Evolutionary conservation across 2,329 filamentous ascomycete genomes (phyloP), one percentile per base, ranked within the genome.

Genomic region (Decorospora gaudefroyi): DNA sequence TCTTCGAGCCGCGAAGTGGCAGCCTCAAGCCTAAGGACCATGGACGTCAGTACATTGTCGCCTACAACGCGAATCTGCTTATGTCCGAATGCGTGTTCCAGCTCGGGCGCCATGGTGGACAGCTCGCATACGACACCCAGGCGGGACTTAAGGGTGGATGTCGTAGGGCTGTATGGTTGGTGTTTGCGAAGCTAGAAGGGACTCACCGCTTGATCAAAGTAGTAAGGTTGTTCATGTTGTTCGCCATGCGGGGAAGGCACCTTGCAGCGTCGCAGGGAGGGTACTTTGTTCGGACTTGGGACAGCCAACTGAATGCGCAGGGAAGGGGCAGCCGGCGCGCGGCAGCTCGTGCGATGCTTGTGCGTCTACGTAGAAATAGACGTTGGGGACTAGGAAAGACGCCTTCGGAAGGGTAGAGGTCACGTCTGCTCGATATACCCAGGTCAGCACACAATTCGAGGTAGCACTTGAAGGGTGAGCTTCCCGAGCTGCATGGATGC

Each of bases 151-250:
- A 17, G 17, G 33, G 26, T 40, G 32, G 30, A 28, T 32, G 11
- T n/a, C 22, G 23, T 12, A 29, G 40, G 22, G 34, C 10, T 34
- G 5, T 11, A 16, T 12, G 22, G 16, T 21, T 37, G 12, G 23
- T 21, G 18, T 23, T 47, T 41, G 19, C 33, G 39, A 18, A 27
- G 26, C n/a, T n/a, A 36, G 49, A 42, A 34, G 22, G 28, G 18
- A 74, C 82, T 62, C 82, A 97, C 93, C 93, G 85, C 82, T 99
- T 99, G 77, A 99, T 96, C 65, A 99, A 83, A 41, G 93, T 99
- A 23, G 90, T 95, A 53, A 99, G 77, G 70, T 96, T 97, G 75
- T 97, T 86, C 90, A 97, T 96, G 65, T 90, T 88, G 74, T 81
- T 88, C 52, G 86, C 82, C 87, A 91, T 91, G 53, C 49, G 72